Evolutionary conservation across 495 filamentous ascomycete genomes (phyloP).

Genomic region (Pseudotulostoma volvatum): DNA sequence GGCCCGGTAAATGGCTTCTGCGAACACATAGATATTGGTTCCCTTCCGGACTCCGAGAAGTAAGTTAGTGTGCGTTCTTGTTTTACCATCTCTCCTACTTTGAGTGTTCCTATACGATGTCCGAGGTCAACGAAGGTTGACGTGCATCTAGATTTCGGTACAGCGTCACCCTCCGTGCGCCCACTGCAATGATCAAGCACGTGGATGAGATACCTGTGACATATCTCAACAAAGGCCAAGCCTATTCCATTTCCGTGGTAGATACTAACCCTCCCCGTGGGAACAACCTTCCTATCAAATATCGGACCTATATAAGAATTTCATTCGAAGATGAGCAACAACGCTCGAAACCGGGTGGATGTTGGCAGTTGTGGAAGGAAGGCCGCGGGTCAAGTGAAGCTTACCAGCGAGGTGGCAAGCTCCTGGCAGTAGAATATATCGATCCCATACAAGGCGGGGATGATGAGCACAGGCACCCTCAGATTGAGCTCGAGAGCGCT

Average conservation of each 20-base stretch:
- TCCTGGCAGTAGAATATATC: conserved; percentile 87
- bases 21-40: conserved; percentile 12
- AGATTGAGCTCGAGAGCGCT: conserved; percentile 60
- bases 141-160: conserved; percentile 72
- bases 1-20: conserved; percentile 13
- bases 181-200: conserved; percentile 90
- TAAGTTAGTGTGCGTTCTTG: conserved; percentile 25
- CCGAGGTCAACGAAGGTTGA: no score
- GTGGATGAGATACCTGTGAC: conserved; percentile 80
- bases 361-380: conserved; percentile 96
- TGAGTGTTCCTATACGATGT: no score
- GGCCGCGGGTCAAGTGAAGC: conserved; percentile 78
- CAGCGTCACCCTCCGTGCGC: conserved; percentile 75
- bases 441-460: conserved; percentile 55
- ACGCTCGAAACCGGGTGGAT: conserved; percentile 58
- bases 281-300: conserved; percentile 36
- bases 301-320: conserved; percentile 75
- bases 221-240: conserved; percentile 94
- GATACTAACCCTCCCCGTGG: conserved; percentile 38
- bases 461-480: conserved; percentile 52
- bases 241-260: conserved; percentile 63
- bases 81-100: no score
- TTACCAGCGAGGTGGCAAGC: conserved; percentile 69
- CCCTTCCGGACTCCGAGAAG: conserved; percentile 26
- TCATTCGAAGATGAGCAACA: conserved; percentile 93